Evolutionary conservation across 2,329 filamentous ascomycete species (phyloP).

Genomic region (Fusarium xyrophilum): DNA sequence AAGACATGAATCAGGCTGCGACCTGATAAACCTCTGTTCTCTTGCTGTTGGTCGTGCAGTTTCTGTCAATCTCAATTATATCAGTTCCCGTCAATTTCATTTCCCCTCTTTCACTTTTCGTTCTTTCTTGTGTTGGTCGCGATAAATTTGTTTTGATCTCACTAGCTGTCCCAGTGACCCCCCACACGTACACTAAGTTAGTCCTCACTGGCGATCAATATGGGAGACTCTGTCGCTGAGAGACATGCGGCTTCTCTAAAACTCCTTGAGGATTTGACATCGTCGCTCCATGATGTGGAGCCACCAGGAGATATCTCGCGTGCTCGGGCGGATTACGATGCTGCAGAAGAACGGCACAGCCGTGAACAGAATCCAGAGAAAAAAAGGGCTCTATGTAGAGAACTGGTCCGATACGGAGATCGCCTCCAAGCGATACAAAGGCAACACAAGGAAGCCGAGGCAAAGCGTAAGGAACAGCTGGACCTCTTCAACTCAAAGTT

Average conservation of each 20-base stretch:
- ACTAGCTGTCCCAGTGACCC: neutral
- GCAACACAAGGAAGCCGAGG: neutral
- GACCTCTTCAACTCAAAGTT: fast-evolving
- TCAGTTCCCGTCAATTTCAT: neutral
- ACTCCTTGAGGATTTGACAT: fast-evolving
- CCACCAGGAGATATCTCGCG: neutral
- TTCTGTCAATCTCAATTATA: neutral
- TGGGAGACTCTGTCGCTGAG: fast-evolving
- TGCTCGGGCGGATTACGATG: neutral
- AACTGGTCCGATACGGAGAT: fast-evolving
- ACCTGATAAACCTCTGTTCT: neutral
- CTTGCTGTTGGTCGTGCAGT: neutral
- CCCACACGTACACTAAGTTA: neutral
- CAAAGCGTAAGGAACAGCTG: fast-evolving
- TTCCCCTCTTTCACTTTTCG: neutral
- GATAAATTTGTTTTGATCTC: neutral
- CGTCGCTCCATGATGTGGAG: neutral
- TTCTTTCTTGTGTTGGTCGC: neutral
- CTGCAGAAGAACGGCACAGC: neutral
- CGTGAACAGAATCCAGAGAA: fast-evolving
- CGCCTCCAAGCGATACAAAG: fast-evolving
- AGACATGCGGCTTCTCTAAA: fast-evolving
- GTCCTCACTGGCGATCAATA: neutral
- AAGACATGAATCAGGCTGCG: neutral
- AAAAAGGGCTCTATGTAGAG: neutral